A percentile compares a stretch with the other conserved stretches of the same genome.
Conservation (phyloP, 208 protist genomes). For the Trypanosoma vivax region DNA sequence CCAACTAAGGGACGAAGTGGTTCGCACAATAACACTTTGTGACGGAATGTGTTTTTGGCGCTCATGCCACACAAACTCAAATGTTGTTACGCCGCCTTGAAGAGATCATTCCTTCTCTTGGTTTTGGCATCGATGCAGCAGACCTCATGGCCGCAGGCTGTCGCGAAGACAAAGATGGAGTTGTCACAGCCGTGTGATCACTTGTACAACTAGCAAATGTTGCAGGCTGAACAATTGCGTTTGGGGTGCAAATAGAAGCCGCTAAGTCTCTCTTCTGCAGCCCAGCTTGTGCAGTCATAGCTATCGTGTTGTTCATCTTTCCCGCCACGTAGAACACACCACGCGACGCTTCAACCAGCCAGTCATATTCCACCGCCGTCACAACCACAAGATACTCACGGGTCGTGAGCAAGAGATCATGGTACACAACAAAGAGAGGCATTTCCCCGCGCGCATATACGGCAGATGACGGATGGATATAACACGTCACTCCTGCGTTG, state of each 20-base stretch:
- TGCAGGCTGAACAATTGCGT: too few species aligned
- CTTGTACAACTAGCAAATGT: too few species aligned
- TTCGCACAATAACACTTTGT: too few species aligned
- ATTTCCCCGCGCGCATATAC: slow-evolving; percentile 94
- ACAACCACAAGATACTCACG: slow-evolving; percentile 97
- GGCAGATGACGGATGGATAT: slow-evolving; percentile 96
- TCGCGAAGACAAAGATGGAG: too few species aligned
- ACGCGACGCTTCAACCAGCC: slow-evolving; percentile 89
- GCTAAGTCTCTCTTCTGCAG: too few species aligned
- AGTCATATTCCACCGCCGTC: slow-evolving; percentile 96
- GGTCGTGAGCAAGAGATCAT: slow-evolving; percentile 95
- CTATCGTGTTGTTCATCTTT: neutral
- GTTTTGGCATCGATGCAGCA: neutral
- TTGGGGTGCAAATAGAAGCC: too few species aligned
- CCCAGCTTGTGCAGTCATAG: too few species aligned
- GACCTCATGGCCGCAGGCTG: neutral
- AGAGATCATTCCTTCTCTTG: neutral
- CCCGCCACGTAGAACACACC: slow-evolving; percentile 56
- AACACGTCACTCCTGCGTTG: slow-evolving; percentile 91
- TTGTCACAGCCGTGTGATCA: too few species aligned
- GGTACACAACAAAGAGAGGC: slow-evolving; percentile 98
- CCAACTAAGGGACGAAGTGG: too few species aligned
- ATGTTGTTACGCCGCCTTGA: slow-evolving; percentile 3
- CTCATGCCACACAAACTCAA: neutral
- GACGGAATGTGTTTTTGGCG: too few species aligned